phyloP scores from a whole-genome alignment of 164 flowering plant genomes.

The Umbellularia californica region DNA sequence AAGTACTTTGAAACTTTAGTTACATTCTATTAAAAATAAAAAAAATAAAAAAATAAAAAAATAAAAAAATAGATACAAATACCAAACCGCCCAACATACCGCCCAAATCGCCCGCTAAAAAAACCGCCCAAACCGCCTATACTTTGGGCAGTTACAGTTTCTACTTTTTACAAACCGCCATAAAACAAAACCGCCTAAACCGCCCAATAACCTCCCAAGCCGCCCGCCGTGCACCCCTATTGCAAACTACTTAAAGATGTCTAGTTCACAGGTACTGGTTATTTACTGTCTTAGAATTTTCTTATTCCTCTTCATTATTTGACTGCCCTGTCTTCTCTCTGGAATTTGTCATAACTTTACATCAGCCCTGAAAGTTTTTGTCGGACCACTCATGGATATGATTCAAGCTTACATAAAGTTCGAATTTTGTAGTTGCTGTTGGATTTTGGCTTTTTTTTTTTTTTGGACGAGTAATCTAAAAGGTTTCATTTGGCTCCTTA shows the following conservation, averaged over 20 bases:
- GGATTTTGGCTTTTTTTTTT: neutral
- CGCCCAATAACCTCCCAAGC: no score
- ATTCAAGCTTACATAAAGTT: neutral
- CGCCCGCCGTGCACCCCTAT: no score
- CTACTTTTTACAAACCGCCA: no score
- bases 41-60: no score
- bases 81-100: no score
- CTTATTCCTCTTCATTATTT: neutral
- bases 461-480: neutral
- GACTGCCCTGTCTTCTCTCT: neutral
- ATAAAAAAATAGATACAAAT: no score
- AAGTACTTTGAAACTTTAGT: no score
- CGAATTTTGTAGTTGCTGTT: neutral
- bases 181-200: no score
- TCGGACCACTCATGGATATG: neutral
- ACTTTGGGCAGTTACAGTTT: no score
- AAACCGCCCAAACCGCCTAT: no score
- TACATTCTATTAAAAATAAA: no score
- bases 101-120: no score
- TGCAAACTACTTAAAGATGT: constrained; percentile 81
- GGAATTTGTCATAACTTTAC: neutral
- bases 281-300: neutral
- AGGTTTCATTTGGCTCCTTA: neutral
- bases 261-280: constrained; percentile 75
- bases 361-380: neutral